phyloP scores from a whole-genome alignment of 805 yeast genomes.

The Cyberlindnera lachancei region DNA sequence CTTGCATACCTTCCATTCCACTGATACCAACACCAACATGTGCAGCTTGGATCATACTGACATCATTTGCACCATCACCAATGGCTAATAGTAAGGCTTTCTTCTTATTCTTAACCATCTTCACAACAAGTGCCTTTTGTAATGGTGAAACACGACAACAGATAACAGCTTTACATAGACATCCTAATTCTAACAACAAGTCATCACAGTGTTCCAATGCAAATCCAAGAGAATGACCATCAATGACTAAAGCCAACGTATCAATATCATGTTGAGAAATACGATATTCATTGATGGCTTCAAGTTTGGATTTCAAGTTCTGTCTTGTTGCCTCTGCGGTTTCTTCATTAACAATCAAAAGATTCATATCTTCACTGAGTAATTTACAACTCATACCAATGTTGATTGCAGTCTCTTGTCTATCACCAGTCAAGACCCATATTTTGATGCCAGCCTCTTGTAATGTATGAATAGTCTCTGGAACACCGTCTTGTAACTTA shows the following conservation, averaged over 20 bases:
- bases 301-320: slow-evolving; percentile 68
- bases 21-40: slow-evolving; percentile 99
- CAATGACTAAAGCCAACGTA: slow-evolving; percentile 83
- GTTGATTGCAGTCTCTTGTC: slow-evolving; percentile 97
- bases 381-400: slow-evolving; percentile 98
- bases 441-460: slow-evolving; percentile 96
- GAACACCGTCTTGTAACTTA: slow-evolving; percentile 95
- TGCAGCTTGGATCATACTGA: slow-evolving; percentile 98
- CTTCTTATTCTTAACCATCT: slow-evolving; percentile 81
- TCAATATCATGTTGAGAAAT: slow-evolving; percentile 62
- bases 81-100: slow-evolving; percentile 73
- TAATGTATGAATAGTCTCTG: slow-evolving; percentile 90
- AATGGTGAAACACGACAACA: slow-evolving; percentile 98
- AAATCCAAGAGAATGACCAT: slow-evolving; percentile 82
- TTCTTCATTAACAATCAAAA: slow-evolving; percentile 83
- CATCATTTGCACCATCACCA: slow-evolving; percentile 99
- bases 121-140: slow-evolving; percentile 94
- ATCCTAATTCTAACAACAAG: slow-evolving; percentile 68
- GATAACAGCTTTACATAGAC: slow-evolving; percentile 87
- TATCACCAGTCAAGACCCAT: slow-evolving; percentile 97
- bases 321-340: slow-evolving; percentile 65
- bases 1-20: slow-evolving; percentile 99
- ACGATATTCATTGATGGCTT: slow-evolving; percentile 63
- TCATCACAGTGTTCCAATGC: slow-evolving; percentile 86
- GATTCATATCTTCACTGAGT: slow-evolving; percentile 91